Percentiles rank a stretch among this genome's conserved stretches.
Conservation (phyloP, 2,329 filamentous ascomycete species). For the Botryotinia calthae region DNA sequence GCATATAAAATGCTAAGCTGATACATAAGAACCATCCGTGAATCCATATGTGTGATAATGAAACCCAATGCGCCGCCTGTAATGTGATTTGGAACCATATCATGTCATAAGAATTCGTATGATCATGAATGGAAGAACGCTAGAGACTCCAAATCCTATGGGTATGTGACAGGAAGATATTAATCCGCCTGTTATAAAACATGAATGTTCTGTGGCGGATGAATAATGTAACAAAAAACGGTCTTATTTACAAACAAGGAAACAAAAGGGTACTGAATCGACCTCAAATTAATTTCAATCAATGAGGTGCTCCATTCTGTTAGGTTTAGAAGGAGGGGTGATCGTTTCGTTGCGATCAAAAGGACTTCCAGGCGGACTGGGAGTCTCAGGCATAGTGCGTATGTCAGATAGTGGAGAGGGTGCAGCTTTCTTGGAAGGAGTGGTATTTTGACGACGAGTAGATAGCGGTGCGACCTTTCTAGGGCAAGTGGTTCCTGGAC, state of each 20-base stretch:
- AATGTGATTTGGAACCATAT: constrained; percentile 9
- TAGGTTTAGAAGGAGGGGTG: constrained; percentile 4
- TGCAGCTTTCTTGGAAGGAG: not conserved
- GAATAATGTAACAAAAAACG: constrained; percentile 7
- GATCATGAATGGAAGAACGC: constrained; percentile 18
- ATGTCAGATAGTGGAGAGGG: constrained; percentile 10
- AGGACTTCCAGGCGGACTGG: not conserved
- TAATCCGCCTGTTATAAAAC: not conserved
- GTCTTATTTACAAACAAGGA: constrained; percentile 10
- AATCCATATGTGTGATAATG: not conserved
- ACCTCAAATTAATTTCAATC: not conserved
- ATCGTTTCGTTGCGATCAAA: constrained; percentile 10
- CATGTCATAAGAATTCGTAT: constrained; percentile 14
- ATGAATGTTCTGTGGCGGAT: not conserved
- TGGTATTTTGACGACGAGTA: not conserved
- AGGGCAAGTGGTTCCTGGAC: constrained; percentile 15
- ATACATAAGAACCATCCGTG: not conserved
- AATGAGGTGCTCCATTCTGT: not conserved
- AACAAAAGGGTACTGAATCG: not conserved
- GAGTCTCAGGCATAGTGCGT: not conserved
- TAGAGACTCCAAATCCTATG: constrained; percentile 3
- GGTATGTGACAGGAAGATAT: not conserved
- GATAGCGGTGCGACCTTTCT: not conserved
- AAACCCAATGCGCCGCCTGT: constrained; percentile 12
- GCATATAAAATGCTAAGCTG: not conserved